These are phyloP conservation scores for Boletus eberwhitei DNA, from an alignment of 768 basidiomycete genomes.

Conservation along the genomic window DNA sequence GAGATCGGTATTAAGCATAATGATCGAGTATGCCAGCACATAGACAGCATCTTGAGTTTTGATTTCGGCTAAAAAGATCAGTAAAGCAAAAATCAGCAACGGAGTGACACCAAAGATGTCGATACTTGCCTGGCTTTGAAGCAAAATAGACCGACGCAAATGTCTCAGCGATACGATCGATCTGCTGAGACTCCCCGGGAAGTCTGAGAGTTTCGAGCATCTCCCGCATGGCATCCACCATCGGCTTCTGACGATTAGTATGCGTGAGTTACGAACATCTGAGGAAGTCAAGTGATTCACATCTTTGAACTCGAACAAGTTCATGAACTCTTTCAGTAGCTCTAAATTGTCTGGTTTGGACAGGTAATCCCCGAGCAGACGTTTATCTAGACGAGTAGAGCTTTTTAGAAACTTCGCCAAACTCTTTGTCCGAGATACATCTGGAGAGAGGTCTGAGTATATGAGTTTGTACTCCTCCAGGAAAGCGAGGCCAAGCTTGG, in stretches of 20 bases:
- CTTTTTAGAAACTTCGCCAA: constrained; percentile 85
- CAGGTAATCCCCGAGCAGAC: constrained; percentile 88
- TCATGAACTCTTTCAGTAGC: constrained; percentile 82
- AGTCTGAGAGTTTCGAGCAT: constrained; percentile 90
- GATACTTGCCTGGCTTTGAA: constrained; percentile 61
- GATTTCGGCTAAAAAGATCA: constrained; percentile 62
- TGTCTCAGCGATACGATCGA: constrained; percentile 87
- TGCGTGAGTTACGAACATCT: not conserved
- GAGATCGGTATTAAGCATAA: constrained; percentile 96
- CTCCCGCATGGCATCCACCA: constrained; percentile 95
- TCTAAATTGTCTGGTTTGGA: constrained; percentile 86
- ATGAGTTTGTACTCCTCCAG: constrained; percentile 93
- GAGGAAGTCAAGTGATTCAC: constrained; percentile 43
- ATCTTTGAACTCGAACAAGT: constrained; percentile 83
- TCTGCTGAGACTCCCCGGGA: constrained; percentile 95
- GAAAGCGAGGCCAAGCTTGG: constrained; percentile 86
- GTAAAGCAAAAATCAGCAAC: not conserved
- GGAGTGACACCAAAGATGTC: not conserved
- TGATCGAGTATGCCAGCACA: constrained; percentile 91
- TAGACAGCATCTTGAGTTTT: constrained; percentile 91
- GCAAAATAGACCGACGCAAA: constrained; percentile 92
- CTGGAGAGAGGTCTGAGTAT: constrained; percentile 57
- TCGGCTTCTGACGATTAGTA: constrained; percentile 67
- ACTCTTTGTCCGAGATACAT: constrained; percentile 56
- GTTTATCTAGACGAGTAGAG: constrained; percentile 85